Base-by-base conservation (phyloP, 257 asterid species). In the Solanum megistacrolobum region DNA sequence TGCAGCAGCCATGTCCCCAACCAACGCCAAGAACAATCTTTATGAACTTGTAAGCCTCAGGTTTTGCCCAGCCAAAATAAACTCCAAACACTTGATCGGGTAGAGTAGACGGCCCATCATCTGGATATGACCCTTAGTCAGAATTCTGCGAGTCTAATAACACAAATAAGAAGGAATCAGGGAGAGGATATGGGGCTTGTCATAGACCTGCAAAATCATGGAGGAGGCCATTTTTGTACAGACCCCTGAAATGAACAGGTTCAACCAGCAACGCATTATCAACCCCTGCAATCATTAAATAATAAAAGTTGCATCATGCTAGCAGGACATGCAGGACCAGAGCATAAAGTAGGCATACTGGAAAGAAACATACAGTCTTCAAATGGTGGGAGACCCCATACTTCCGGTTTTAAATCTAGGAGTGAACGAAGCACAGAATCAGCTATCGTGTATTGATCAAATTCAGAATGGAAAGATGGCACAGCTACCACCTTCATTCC, bases 321-420 rank as follows among this genome's bases (percentile, higher is more conserved):
- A 87, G 43, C 43, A 65, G 69, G 84, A 72, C 82, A 86, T 68
- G 78, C 39, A 55, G 31, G 82, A 88, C 39, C 72, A 32, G 38
- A 55, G 43, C 43, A 79, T 29, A 81, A 12, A 90, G 66, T 25
- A 46, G 43, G 66, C 2, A 27, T 73, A 14, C 35, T 12, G 34
- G 58, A 66, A 84, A 74, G 87, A 74, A 90, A 89, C 90, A 66
- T 94, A 96, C 99, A 92, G 89, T 96, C 99, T 58, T 69, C 92
- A 83, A 95, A 96, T 58, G 89, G 92, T 83, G 99, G 98, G 90
- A 96, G 98, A 88, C 97, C 99, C 99, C 99, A 96, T 84, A 91
- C 41, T 91, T 93, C 94, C 2, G 98, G 96, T 86, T 89, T 94
- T 88, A 95, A 93, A 78, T 95, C 98, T 41, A 96, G 90, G 39